Evolutionary conservation across 192 early-diverging fungal genomes (phyloP), one percentile per base, ranked within the genome.

Genomic region (Chytriomyces sp.): DNA sequence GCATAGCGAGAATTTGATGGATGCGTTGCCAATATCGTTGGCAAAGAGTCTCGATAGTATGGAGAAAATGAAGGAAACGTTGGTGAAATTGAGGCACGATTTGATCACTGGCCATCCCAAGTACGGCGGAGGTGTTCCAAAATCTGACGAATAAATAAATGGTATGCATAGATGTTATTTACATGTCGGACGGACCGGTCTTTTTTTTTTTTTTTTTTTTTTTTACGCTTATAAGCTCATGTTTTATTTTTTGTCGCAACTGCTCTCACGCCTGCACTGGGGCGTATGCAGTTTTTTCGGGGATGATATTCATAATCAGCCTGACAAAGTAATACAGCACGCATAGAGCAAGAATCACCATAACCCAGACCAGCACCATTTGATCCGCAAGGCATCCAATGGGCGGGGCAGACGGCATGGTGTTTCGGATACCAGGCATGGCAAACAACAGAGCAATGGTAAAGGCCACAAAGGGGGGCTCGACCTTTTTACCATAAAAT

Each of bases 321-420:
- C 28, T 64, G 62, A 64, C 5, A 18, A 24, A 23, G 20, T 23
- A 28, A 5, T 13, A 5, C 62, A 64, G 11, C 18, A 64, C 62
- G 6, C 62, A 64, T 5, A 11, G 20, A 5, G n/a, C 62, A 13
- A 71, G 43, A 10, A 71, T 18, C 35, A 71, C 18, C 69, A 71
- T 71, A 8, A 49, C 69, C 69, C 69, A 71, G 11, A 71, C 53
- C 48, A 71, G 9, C 50, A 71, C 69, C 10, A 49, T 20, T 49
- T 71, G 50, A 43, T 71, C 69, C 23, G 59, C 59, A 3, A 71
- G 20, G 11, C 45, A 50, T 28, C 69, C 69, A 43, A 59, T 20
- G 18, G 53, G 45, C 2, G 69, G 69, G 20, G 69, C 69, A 24
- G 18, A 20, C 53, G 69, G 69, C 69, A 71, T 71, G 0, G 69